Conservation (phyloP, 2,329 filamentous ascomycete genomes). For the Grosmannia huntii region DNA sequence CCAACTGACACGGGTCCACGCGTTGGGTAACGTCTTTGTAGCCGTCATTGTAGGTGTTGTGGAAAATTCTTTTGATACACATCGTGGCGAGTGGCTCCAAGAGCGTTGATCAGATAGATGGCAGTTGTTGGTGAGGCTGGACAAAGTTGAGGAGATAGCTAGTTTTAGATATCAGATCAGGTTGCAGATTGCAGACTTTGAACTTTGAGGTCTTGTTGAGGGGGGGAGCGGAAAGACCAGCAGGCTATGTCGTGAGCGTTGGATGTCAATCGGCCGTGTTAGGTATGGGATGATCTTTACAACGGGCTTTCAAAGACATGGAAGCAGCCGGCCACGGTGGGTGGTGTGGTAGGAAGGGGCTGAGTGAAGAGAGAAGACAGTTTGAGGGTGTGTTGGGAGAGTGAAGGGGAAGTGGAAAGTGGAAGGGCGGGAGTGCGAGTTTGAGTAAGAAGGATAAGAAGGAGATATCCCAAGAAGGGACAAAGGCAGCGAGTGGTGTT, state of each 20-base stretch:
- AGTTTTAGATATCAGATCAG: neutral
- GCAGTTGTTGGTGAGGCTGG: neutral
- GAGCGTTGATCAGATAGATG: neutral
- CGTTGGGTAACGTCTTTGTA: slow-evolving; percentile 19
- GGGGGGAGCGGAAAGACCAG: neutral
- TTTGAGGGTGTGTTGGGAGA: neutral
- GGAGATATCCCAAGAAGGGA: neutral
- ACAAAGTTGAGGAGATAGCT: neutral
- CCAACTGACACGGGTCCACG: slow-evolving; percentile 17
- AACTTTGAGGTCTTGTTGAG: neutral
- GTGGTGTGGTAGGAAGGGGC: neutral
- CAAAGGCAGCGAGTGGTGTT: neutral
- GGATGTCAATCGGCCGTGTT: slow-evolving; percentile 23
- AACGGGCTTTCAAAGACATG: slow-evolving; percentile 20
- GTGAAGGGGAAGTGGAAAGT: neutral
- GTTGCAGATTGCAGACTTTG: neutral
- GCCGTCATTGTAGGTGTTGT: slow-evolving; percentile 21
- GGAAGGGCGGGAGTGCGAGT: neutral
- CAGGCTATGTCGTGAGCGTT: neutral
- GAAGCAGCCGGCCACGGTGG: slow-evolving; percentile 6
- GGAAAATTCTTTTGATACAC: slow-evolving; percentile 21
- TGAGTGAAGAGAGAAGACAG: neutral
- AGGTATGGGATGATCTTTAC: slow-evolving; percentile 17
- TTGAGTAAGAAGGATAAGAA: neutral
- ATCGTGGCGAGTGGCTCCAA: slow-evolving; percentile 14